Evolutionary conservation across 768 basidiomycete genomes (phyloP), one percentile per base, ranked within the genome.

Genomic region (Tulasnella calospora): DNA sequence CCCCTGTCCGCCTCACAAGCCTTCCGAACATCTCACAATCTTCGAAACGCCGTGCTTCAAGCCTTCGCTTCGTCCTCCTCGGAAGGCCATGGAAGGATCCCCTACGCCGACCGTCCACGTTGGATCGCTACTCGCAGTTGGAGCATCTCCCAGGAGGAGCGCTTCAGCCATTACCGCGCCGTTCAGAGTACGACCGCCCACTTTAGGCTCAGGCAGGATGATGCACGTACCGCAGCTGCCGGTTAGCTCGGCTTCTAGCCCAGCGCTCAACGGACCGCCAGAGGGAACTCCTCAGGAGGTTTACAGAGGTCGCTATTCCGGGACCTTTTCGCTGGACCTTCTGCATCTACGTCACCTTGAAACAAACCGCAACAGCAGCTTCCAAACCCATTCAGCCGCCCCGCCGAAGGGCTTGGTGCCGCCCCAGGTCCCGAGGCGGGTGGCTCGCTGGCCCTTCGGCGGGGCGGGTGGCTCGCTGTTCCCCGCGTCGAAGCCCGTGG

Each of bases 1-100:
- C 79, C 79, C 2, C 21, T 79, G 4, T 79, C 79, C 33, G 79
- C 79, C 44, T 77, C 79, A 3, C 46, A 79, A 6, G 77, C 79
- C 27, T 61, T 79, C 51, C 51, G 79, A 2, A 35, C n/a, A 38
- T 35, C 71, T 17, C 57, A 61, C 3, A 78, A 78, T 44, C 79
- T 78, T 23, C 79, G 79, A 70, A 55, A 69, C 15, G 79, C 79
- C 36, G 79, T 79, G 3, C 77, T 79, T 7, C 78, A 72, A 13
- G 79, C 79, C 33, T 79, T 79, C 30, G 76, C 79, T 30, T 76
- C 30, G 15, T 57, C 75, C n/a, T 76, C 75, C 27, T 74, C 47
- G 57, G 57, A 74, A 21, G n/a, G 35, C 8, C 44, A 38, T 71
- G 71, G 71, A 71, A 35, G 71, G 71, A n/a, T 71, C 71, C 6